Conservation (phyloP, 208 protist genomes). For the Porcisia hertigi region DNA sequence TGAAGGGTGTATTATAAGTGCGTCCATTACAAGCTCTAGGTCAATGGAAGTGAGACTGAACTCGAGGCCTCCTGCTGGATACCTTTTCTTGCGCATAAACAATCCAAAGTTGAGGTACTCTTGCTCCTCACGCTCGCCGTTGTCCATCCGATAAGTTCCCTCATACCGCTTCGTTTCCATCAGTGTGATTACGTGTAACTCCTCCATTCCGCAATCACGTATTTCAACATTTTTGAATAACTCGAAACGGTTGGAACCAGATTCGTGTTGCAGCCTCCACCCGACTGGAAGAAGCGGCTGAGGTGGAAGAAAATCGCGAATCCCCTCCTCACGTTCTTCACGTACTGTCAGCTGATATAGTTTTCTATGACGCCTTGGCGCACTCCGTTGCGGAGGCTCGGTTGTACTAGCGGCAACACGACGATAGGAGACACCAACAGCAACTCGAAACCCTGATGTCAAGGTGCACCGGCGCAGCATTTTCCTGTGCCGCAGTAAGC, state of each 20-base stretch:
- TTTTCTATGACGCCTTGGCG: constrained; percentile 42
- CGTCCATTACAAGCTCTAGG: constrained; percentile 87
- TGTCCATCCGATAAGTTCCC: constrained; percentile 86
- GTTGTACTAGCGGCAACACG: neutral
- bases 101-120: constrained; percentile 85
- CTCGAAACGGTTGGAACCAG: constrained; percentile 74
- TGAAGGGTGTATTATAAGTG: constrained; percentile 66
- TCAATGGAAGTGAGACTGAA: constrained; percentile 88
- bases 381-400: constrained; percentile 2
- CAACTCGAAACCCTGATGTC: no score
- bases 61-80: constrained; percentile 60
- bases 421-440: neutral
- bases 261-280: constrained; percentile 57
- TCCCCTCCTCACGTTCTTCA: constrained; percentile 71
- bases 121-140: constrained; percentile 83
- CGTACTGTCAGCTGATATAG: constrained; percentile 51
- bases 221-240: constrained; percentile 69
- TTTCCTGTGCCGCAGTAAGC: no score
- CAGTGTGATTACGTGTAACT: constrained; percentile 63
- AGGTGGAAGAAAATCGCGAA: constrained; percentile 82
- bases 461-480: constrained; percentile 6
- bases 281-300: constrained; percentile 64
- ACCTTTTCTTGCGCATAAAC: constrained; percentile 69
- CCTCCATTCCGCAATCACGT: constrained; percentile 61
- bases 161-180: constrained; percentile 84